These are phyloP conservation scores for Hypericum perforatum DNA, from an alignment of 345 rosid species.

Conservation along the genomic window DNA sequence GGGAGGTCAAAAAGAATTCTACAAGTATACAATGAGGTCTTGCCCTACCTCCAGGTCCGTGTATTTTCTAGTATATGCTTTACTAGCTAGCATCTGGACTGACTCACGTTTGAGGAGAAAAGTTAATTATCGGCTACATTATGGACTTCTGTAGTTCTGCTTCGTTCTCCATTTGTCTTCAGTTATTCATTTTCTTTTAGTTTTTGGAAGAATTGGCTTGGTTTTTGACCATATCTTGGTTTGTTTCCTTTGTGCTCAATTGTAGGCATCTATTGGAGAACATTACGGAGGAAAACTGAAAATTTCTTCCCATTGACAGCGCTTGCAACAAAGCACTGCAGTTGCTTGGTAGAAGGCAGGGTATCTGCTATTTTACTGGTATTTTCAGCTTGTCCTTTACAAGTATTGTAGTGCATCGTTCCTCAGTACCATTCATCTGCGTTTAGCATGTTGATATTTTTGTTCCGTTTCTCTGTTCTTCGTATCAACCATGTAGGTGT, in stretches of 20 bases:
- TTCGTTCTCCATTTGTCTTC: no score
- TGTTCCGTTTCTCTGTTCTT: no score
- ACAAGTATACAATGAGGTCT: constrained; percentile 37
- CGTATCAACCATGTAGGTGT: no score
- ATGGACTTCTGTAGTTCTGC: not conserved
- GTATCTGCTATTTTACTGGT: no score
- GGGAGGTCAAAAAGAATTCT: constrained; percentile 36
- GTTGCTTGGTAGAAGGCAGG: no score
- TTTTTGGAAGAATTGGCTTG: constrained; percentile 3
- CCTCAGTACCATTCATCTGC: no score
- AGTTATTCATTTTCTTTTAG: not conserved
- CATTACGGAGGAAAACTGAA: constrained; percentile 65
- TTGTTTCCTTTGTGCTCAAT: constrained; percentile 4
- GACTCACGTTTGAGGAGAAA: not conserved
- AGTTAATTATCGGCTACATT: not conserved
- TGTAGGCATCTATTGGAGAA: constrained; percentile 54
- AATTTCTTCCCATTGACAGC: constrained; percentile 8
- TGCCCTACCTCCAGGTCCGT: constrained; percentile 60
- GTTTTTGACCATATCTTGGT: no score
- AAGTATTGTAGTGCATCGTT: no score
- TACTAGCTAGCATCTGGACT: no score
- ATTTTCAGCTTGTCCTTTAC: no score
- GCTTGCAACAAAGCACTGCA: no score
- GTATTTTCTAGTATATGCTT: not conserved
- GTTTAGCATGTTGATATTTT: no score